Conservation (phyloP, 2,329 filamentous ascomycete species). For the Monosporascus sp. region DNA sequence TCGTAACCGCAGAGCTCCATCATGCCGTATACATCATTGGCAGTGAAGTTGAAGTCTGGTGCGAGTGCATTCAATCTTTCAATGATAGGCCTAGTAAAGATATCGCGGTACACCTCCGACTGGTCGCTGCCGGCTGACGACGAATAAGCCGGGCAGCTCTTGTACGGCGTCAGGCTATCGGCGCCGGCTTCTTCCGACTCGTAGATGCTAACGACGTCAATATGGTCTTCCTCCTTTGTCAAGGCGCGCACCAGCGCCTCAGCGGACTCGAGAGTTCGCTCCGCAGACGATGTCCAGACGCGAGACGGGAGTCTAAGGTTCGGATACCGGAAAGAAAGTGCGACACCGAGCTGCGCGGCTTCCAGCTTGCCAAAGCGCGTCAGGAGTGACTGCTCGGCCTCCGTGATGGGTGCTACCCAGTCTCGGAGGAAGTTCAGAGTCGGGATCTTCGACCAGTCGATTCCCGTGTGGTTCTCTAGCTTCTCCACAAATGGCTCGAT, state of each 20-base stretch:
- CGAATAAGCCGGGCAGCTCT: constrained; percentile 58
- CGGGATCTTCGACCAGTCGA: constrained; percentile 52
- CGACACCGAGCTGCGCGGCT: constrained; percentile 52
- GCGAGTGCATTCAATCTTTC: constrained; percentile 47
- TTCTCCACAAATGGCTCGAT: constrained; percentile 54
- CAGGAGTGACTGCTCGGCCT: constrained; percentile 51
- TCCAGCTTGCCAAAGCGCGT: constrained; percentile 57
- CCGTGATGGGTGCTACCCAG: constrained; percentile 53
- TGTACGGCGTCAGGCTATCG: constrained; percentile 58
- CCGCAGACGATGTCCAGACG: constrained; percentile 59
- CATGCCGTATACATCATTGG: constrained; percentile 58
- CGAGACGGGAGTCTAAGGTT: constrained; percentile 45
- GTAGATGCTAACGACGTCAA: constrained; percentile 48
- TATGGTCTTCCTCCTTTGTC: constrained; percentile 45
- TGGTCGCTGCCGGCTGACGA: constrained; percentile 51
- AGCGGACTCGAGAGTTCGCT: constrained; percentile 54
- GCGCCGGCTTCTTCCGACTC: constrained; percentile 54
- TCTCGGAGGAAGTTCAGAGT: constrained; percentile 48
- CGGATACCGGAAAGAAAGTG: constrained; percentile 54
- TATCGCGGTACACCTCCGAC: constrained; percentile 41
- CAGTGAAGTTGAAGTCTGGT: constrained; percentile 57
- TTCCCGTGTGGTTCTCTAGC: constrained; percentile 47
- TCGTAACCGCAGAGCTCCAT: constrained; percentile 63
- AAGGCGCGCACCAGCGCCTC: constrained; percentile 53
- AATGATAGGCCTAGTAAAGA: constrained; percentile 57